These are phyloP conservation scores for Podaxis sp. DNA, from an alignment of 768 basidiomycete genomes.

Conservation along the genomic window DNA sequence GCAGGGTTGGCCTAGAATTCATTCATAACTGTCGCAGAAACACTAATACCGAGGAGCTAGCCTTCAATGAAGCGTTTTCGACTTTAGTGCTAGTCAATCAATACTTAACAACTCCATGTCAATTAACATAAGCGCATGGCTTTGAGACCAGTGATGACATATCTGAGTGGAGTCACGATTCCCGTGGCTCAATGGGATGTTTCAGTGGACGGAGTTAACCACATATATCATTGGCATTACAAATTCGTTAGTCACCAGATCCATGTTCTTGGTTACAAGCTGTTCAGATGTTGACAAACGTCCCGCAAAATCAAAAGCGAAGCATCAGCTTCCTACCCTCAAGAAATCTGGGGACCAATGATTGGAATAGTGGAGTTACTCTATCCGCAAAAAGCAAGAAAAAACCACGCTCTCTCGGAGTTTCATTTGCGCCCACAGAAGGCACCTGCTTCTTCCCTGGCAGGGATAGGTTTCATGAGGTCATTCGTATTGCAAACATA, in stretches of 20 bases:
- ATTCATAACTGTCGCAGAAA: not conserved
- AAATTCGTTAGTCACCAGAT: not conserved
- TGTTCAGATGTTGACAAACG: not conserved
- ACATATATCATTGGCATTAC: not conserved
- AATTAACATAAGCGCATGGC: not conserved
- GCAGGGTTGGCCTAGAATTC: not conserved
- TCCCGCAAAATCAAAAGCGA: not conserved
- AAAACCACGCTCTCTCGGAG: not conserved
- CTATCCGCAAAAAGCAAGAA: not conserved
- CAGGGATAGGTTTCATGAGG: not conserved
- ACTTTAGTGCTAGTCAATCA: not conserved
- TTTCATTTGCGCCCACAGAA: slow-evolving; percentile 3
- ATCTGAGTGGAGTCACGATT: not conserved
- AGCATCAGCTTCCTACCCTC: not conserved
- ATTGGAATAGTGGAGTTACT: not conserved
- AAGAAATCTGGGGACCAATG: not conserved
- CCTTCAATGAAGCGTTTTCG: not conserved
- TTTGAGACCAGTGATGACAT: not conserved
- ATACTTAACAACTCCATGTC: not conserved
- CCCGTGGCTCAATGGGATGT: not conserved
- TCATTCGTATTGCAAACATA: not conserved
- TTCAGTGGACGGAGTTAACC: not conserved
- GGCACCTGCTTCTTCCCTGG: not conserved
- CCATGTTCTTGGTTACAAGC: not conserved
- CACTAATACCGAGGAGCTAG: not conserved